Evolutionary conservation across 2,329 filamentous ascomycete genomes (phyloP).

Genomic region (Septoria petroselini): DNA sequence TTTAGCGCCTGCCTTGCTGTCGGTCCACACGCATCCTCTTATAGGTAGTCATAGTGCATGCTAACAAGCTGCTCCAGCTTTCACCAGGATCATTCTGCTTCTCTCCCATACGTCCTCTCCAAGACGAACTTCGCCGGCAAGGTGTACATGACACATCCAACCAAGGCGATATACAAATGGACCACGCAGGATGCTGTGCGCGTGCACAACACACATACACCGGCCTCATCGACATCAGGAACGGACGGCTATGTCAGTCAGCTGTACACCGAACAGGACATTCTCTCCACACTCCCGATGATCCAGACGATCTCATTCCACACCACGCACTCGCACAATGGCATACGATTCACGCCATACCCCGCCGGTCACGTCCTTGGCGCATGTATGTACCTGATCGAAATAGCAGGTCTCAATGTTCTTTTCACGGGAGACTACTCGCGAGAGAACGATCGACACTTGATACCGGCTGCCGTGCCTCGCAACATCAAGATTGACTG

Average conservation of each 20-base stretch:
- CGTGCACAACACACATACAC: slow-evolving; percentile 56
- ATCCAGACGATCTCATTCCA: slow-evolving; percentile 99
- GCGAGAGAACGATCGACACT: slow-evolving; percentile 87
- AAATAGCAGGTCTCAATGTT: slow-evolving; percentile 94
- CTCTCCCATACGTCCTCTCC: slow-evolving; percentile 92
- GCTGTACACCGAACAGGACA: slow-evolving; percentile 92
- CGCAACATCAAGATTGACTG: slow-evolving; percentile 89
- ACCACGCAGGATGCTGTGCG: slow-evolving; percentile 95
- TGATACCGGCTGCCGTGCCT: slow-evolving; percentile 90
- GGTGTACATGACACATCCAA: slow-evolving; percentile 99
- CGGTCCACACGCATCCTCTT: slow-evolving; percentile 1
- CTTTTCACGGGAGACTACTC: slow-evolving; percentile 98
- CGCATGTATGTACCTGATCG: slow-evolving; percentile 96
- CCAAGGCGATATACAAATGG: slow-evolving; percentile 99
- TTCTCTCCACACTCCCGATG: slow-evolving; percentile 84
- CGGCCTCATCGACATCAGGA: slow-evolving; percentile 29
- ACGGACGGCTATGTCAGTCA: slow-evolving; percentile 53
- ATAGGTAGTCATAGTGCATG: background rate
- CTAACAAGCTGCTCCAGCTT: slow-evolving; percentile 61
- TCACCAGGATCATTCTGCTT: slow-evolving; percentile 96
- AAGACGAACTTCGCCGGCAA: slow-evolving; percentile 97
- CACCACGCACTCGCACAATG: slow-evolving; percentile 94
- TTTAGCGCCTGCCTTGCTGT: slow-evolving; percentile 23
- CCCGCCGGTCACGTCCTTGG: slow-evolving; percentile 97
- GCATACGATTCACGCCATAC: slow-evolving; percentile 93